Evolutionary conservation across 2,329 filamentous ascomycete species (phyloP), one percentile per base, ranked within the genome.

Genomic region (Erysiphe pulchra): DNA sequence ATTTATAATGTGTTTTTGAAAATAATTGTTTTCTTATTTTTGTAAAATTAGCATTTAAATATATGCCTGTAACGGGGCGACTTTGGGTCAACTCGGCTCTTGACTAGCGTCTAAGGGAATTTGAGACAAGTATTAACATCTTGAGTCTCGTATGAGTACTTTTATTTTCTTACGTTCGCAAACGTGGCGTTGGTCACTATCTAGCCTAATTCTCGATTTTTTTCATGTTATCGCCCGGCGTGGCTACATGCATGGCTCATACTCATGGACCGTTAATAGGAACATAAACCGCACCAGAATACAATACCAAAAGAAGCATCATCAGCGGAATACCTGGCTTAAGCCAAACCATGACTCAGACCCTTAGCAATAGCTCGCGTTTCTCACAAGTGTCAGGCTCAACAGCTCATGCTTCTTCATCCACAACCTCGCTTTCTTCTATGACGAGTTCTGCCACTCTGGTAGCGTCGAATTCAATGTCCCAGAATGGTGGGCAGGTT

Each of bases 351-450:
- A 58, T 58, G 55, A 57, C 54, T 51, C 55, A 57, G 46, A 57
- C 55, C 11, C 58, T 59, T 55, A 58, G 55, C 53, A 54, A 57
- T 46, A 54, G 50, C 36, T 56, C 68, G 50, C 66, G 73, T 57
- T 65, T 66, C 49, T 77, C 73, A 60, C 72, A 76, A 62, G 64
- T 77, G 50, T 75, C 74, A 47, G 71, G 71, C 60, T 68, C 72
- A 49, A 74, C 72, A 31, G 66, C 66, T 45, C 69, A 66, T 56
- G 63, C 65, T 11, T 56, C 57, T 12, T 54, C 56, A 33, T 58
- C 56, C 3, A 50, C 55, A 43, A 56, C 55, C 12, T 58, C 58
- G 16, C 48, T 59, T n/a, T 55, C 56, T 24, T 54, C 55, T 24
- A 55, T 56, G 51, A 52, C 49, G 30, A 57, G 54, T 45, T 56